These are phyloP conservation scores for Ceratobasidium sp. DNA, from an alignment of 1,284 basidiomycete genomes.

Conservation along the genomic window DNA sequence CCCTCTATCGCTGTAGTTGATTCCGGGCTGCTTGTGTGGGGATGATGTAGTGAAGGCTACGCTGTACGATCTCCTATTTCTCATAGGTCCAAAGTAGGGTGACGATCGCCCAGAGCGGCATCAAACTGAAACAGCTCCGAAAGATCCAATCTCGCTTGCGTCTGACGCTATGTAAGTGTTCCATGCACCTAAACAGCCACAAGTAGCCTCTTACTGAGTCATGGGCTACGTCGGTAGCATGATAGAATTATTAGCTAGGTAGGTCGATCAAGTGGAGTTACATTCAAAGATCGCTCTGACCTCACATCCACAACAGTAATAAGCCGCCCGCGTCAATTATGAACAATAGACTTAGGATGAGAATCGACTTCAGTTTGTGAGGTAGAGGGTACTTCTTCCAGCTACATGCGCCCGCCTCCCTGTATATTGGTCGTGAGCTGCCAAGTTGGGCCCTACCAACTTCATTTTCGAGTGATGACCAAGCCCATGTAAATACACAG, in stretches of 20 bases:
- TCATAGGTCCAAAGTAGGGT: background rate
- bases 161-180: background rate
- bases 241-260: too few species aligned
- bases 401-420: background rate
- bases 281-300: background rate
- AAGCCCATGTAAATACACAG: background rate
- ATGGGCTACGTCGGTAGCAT: too few species aligned
- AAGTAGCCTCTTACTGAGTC: too few species aligned
- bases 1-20: background rate
- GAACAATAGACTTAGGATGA: background rate
- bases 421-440: background rate
- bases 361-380: background rate
- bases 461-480: background rate
- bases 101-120: conserved; percentile 25
- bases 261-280: background rate
- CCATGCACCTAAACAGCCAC: too few species aligned
- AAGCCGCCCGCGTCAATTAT: background rate
- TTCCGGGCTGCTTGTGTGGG: background rate
- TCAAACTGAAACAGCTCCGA: conserved; percentile 31
- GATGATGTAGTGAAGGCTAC: conserved; percentile 28
- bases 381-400: background rate
- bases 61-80: background rate
- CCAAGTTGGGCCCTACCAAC: background rate
- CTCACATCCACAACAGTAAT: background rate
- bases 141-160: background rate